Evolutionary conservation across 2,329 filamentous ascomycete genomes (phyloP), one percentile per base, ranked within the genome.

Genomic region (Paramyrothecium sp.): DNA sequence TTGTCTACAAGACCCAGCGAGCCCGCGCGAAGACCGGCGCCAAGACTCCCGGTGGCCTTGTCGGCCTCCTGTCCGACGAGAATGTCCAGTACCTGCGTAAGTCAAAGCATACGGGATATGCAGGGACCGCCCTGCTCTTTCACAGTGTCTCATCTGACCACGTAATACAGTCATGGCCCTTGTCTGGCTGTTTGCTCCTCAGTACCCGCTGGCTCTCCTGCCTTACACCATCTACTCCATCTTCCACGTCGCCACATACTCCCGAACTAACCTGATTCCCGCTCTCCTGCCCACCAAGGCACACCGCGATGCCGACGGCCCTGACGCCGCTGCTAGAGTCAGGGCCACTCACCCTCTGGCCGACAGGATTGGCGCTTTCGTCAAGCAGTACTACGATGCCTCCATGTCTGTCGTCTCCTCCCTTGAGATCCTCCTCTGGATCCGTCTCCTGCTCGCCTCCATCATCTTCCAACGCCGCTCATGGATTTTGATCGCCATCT

Each of bases 241-340:
- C 76, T 99, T 99, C 88, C 95, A 99, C 79, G 92, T 98, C 66
- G 91, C 93, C 60, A 98, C 95, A 63, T 99, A 99, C 79, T 91
- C 90, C 64, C 92, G 95, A 74, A 90, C 90, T 73, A 96, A 96
- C 80, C 78, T 99, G 63, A 90, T 99, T 67, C 95, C 95, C 60
- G 92, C 91, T 62, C 72, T 99, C 67, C 83, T 89, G 69, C 91
- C 92, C 17, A 83, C 87, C 58, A 75, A 83, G 38, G 71, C 84
- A 16, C 75, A 84, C 44, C 80, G 83, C 47, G 79, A 81, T 19
- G 57, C 63, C 54, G 77, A 82, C 54, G 82, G 86, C 58, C 76
- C 81, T 19, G 80, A 76, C 61, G 80, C 82, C 59, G 89, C 86
- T 78, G 78, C 80, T 34, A 82, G 83, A 60, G 58, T 67, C 38